Evolutionary conservation across 441 rosid genomes (phyloP).

Genomic region (Erodium texanum): DNA sequence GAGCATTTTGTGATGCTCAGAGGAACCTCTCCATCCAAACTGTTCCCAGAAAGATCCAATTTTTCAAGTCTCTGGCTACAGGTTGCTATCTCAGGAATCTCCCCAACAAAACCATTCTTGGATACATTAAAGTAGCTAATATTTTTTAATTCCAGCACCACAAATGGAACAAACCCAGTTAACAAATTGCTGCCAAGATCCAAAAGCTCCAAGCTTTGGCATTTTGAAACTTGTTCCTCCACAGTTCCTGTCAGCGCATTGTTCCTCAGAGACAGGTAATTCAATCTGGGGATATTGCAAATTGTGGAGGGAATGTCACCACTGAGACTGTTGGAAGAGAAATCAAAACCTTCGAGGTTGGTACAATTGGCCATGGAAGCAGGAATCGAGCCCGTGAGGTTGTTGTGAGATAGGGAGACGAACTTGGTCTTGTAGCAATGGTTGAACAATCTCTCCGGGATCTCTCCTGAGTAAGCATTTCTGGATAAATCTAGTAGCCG

Average conservation of each 20-base stretch:
- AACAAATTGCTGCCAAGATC: constrained; percentile 72
- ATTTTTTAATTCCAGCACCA: constrained; percentile 44
- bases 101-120: constrained; percentile 53
- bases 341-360: constrained; percentile 68
- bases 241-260: constrained; percentile 58
- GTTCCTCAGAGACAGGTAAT: constrained; percentile 51
- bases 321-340: constrained; percentile 60
- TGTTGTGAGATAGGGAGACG: constrained; percentile 63
- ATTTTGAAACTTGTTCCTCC: constrained; percentile 39
- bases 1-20: constrained; percentile 48
- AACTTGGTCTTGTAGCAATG: constrained; percentile 63
- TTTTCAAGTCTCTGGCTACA: constrained; percentile 53
- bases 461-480: constrained; percentile 53
- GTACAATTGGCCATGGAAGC: constrained; percentile 49
- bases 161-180: constrained; percentile 58
- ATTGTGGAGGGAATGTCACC: constrained; percentile 58
- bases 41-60: constrained; percentile 74
- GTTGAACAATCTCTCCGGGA: constrained; percentile 59
- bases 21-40: constrained; percentile 51
- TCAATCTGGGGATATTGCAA: constrained; percentile 51
- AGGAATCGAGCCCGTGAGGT: constrained; percentile 66
- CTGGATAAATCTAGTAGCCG: constrained; percentile 87
- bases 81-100: constrained; percentile 42
- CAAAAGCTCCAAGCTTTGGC: constrained; percentile 47
- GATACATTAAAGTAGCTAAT: constrained; percentile 60